phyloP scores from a whole-genome alignment of 495 filamentous ascomycete genomes.

The Hypoxylon cercidicola region DNA sequence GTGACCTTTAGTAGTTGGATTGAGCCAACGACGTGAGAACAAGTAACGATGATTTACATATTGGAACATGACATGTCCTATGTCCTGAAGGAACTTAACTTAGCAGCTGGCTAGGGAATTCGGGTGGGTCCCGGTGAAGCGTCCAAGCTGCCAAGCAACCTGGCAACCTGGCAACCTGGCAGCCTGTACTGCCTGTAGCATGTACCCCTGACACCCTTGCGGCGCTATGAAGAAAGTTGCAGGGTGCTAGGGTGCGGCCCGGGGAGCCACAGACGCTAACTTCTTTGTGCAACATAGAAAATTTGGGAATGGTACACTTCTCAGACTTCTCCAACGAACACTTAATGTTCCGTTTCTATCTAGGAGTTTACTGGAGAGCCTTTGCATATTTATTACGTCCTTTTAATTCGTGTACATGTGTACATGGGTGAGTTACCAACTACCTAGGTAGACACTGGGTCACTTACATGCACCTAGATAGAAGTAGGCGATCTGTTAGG shows the following conservation, averaged over 20 bases:
- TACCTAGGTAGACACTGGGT: too few relatives aligned
- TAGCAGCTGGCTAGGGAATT: slow-evolving; percentile 29
- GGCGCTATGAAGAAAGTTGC: slow-evolving; percentile 17
- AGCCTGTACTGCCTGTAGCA: too few relatives aligned
- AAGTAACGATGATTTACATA: slow-evolving; percentile 24
- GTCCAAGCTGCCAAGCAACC: slow-evolving; percentile 23
- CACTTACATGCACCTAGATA: too few relatives aligned
- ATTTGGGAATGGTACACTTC: background rate
- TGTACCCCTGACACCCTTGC: slow-evolving; percentile 19
- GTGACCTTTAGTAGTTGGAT: slow-evolving; percentile 12
- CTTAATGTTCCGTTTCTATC: too few relatives aligned
- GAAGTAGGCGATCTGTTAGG: too few relatives aligned
- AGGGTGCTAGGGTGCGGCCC: slow-evolving; percentile 33
- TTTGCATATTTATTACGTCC: too few relatives aligned
- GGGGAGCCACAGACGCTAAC: slow-evolving; percentile 20
- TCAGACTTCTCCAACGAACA: too few relatives aligned
- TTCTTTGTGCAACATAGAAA: background rate
- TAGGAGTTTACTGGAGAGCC: too few relatives aligned
- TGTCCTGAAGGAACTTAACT: background rate
- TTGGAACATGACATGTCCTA: too few relatives aligned
- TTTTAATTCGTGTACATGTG: too few relatives aligned
- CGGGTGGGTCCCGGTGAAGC: slow-evolving; percentile 20
- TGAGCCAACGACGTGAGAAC: slow-evolving; percentile 30
- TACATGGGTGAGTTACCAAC: too few relatives aligned
- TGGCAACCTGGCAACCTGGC: too few relatives aligned